These are phyloP conservation scores for Phaeosphaeria sp. DNA, from an alignment of 2,329 filamentous ascomycete species.

Conservation along the genomic window DNA sequence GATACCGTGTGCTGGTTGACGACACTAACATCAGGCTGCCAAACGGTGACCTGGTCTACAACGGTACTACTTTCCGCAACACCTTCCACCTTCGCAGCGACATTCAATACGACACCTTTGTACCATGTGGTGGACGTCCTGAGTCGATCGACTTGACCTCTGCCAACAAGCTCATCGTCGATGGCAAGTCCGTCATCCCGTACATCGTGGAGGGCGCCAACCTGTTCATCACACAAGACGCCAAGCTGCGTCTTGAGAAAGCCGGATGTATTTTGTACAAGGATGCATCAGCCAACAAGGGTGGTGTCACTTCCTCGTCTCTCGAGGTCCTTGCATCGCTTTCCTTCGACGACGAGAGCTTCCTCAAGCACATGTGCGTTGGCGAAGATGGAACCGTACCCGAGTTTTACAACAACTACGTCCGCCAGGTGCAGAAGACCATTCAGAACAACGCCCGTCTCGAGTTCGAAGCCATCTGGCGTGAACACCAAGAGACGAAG, in stretches of 20 bases:
- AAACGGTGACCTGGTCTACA: slow-evolving; percentile 82
- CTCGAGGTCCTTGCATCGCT: slow-evolving; percentile 94
- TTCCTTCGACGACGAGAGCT: slow-evolving; percentile 88
- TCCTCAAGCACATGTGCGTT: slow-evolving; percentile 93
- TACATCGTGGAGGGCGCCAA: slow-evolving; percentile 99
- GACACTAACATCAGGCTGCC: slow-evolving; percentile 89
- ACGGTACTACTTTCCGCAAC: slow-evolving; percentile 96
- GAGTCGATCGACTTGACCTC: slow-evolving; percentile 94
- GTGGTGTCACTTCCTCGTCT: slow-evolving; percentile 95
- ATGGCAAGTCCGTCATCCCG: slow-evolving; percentile 85
- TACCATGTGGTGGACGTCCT: slow-evolving; percentile 93
- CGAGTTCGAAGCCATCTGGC: slow-evolving; percentile 98
- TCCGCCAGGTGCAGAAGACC: slow-evolving; percentile 86
- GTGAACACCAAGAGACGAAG: slow-evolving; percentile 84
- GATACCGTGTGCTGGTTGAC: slow-evolving; percentile 91
- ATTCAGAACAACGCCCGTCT: slow-evolving; percentile 91
- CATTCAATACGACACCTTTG: slow-evolving; percentile 81
- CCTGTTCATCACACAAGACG: slow-evolving; percentile 97
- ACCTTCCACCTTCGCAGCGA: slow-evolving; percentile 89
- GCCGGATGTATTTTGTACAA: slow-evolving; percentile 97
- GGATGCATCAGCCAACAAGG: slow-evolving; percentile 98
- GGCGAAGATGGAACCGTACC: slow-evolving; percentile 77
- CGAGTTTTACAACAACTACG: slow-evolving; percentile 91
- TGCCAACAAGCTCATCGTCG: slow-evolving; percentile 84
- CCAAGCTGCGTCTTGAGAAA: slow-evolving; percentile 91